Evolutionary conservation across 2,329 filamentous ascomycete species (phyloP).

Genomic region (Pseudogymnoascus sp.): DNA sequence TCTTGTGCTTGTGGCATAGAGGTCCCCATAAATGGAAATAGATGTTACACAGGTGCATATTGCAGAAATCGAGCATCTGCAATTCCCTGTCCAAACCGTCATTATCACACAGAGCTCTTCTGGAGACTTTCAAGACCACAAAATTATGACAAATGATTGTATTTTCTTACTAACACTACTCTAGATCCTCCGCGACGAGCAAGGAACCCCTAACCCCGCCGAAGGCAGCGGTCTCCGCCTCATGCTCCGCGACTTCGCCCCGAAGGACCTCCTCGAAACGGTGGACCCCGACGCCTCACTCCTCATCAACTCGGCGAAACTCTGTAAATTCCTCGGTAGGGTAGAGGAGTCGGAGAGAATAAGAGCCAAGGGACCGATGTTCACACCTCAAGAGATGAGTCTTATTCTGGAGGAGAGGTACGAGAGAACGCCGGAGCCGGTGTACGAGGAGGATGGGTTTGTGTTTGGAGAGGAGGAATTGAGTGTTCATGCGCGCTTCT

Average conservation of each 20-base stretch:
- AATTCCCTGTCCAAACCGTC: neutral
- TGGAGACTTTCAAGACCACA: neutral
- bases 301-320: neutral
- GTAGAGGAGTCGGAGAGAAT: neutral
- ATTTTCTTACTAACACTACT: slow-evolving; percentile 19
- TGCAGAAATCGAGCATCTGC: neutral
- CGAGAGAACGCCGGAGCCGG: neutral
- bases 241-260: neutral
- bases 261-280: no score
- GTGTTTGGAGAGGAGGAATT: neutral
- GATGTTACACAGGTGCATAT: neutral
- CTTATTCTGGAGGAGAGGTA: neutral
- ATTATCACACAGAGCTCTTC: neutral
- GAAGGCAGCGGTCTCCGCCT: neutral
- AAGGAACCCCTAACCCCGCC: neutral
- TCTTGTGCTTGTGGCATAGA: neutral
- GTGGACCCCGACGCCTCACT: neutral
- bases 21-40: neutral
- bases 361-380: neutral
- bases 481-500: neutral
- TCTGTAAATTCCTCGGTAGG: neutral
- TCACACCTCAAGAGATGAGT: no score
- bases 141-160: slow-evolving; percentile 11
- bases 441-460: neutral
- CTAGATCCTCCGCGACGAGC: neutral